Base-by-base conservation (phyloP, 2,329 filamentous ascomycete genomes). In the Neofusicoccum sp. region DNA sequence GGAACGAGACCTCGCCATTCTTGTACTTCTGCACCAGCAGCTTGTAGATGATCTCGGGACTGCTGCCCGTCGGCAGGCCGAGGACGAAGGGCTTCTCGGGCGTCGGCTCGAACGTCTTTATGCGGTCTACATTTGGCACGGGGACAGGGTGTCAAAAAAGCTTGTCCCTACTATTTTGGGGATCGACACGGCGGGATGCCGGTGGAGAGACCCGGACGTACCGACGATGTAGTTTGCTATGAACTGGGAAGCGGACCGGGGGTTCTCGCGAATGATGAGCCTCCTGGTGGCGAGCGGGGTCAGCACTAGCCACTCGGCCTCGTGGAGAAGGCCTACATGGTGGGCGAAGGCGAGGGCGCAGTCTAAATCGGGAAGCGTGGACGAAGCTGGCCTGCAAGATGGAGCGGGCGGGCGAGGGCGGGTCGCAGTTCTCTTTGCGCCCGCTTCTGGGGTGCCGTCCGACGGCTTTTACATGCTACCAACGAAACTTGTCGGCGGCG, bases 11-110 rank as follows among this genome's bases (percentile, higher is more conserved):
- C 73, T 91, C 79, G 71, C 88, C 88, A 67, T 85, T 83, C 78
- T 90, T 90, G 81, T 88, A 87, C 72, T 84, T 85, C 70, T 85
- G 78, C 54, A 95, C 91, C 31, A 96, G 84, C 68, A 88, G 84
- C 74, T 87, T 87, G 80, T 96, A 96, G 67, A 95, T 87, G 58
- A 86, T 83, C 65, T 93, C 85, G 2, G 92, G 92, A 66, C 89
- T 93, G 70, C 90, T 93, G 61, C 92, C 92, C 1, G 92, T 96
- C 8, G 92, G 92, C 52, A 96, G 83, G 64, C 92, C 92, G 50
- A 96, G 86, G 5, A 95, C 89, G 72, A 96, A 95, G 1, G 91
- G 91, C 68, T 87, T 87, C 67, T 86, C 80, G 52, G 88, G 80
- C 4, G 89, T 90, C 41, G 92, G 91, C 54, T 84, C 84, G 78